Percentiles rank a stretch among this genome's conserved stretches.
Conservation (phyloP, 352 stramenopile genomes). For the Phytophthora ramorum region DNA sequence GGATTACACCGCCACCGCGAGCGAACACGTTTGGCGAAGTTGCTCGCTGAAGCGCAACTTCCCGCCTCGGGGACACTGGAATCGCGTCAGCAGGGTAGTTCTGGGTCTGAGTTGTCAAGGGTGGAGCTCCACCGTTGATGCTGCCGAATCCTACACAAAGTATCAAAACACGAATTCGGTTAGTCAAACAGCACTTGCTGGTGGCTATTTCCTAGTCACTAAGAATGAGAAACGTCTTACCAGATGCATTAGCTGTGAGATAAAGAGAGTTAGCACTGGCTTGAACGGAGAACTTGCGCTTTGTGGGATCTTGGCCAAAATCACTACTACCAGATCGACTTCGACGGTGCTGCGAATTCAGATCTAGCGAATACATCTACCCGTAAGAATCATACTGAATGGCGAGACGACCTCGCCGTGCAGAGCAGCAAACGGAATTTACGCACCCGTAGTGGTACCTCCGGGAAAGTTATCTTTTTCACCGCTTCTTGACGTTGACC, state of each 20-base stretch:
- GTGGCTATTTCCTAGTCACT: background rate
- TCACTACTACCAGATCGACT: constrained; percentile 16
- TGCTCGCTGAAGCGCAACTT: constrained; percentile 9
- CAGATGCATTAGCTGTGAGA: constrained; percentile 8
- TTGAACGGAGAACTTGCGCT: constrained; percentile 29
- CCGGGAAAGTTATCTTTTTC: constrained; percentile 6
- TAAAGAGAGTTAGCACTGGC: constrained; percentile 19
- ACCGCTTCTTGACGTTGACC: constrained; percentile 15
- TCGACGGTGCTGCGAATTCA: constrained; percentile 11
- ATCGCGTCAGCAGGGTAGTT: constrained; percentile 8
- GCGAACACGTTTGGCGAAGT: constrained; percentile 20
- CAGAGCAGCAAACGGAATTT: background rate
- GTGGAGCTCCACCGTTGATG: background rate
- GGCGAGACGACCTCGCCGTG: background rate
- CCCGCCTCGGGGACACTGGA: constrained; percentile 19
- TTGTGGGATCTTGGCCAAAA: constrained; percentile 16
- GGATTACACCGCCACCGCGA: constrained; percentile 27
- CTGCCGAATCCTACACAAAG: background rate
- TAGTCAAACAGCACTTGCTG: background rate
- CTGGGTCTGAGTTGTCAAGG: constrained; percentile 1
- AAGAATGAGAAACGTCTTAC: constrained; percentile 6
- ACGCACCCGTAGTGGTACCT: constrained; percentile 10
- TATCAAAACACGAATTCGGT: background rate
- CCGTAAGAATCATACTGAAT: background rate
- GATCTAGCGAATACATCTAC: constrained; percentile 11